These are phyloP conservation scores for Elsinoe arachidis DNA, from an alignment of 2,329 filamentous ascomycete genomes.

Conservation along the genomic window DNA sequence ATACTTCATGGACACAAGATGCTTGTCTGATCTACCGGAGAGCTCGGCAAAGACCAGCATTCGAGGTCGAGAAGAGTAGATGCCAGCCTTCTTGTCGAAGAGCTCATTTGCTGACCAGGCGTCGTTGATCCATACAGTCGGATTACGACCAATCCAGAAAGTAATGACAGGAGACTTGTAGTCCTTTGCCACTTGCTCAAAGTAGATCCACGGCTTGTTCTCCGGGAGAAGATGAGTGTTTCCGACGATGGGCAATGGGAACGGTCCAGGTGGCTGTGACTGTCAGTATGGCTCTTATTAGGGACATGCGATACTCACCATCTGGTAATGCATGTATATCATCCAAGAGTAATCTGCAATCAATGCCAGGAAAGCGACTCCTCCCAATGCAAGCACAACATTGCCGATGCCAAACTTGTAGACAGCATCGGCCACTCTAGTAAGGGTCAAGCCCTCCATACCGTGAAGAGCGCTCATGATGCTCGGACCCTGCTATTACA, in stretches of 20 bases:
- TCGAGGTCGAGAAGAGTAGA: conserved; percentile 37
- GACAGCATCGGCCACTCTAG: conserved; percentile 26
- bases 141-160: conserved; percentile 40
- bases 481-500: too few species aligned
- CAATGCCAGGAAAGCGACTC: conserved; percentile 19
- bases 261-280: conserved; percentile 37
- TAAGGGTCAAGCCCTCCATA: conserved; percentile 24
- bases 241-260: conserved; percentile 39
- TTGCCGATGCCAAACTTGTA: conserved; percentile 25
- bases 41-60: conserved; percentile 36
- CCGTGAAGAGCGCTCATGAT: conserved; percentile 6
- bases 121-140: conserved; percentile 39
- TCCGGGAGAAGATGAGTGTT: conserved; percentile 31
- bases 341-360: conserved; percentile 21
- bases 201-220: conserved; percentile 32
- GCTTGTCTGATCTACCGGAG: conserved; percentile 20
- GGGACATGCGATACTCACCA: conserved; percentile 14
- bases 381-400: conserved; percentile 21
- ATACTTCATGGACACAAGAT: conserved; percentile 38
- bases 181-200: conserved; percentile 36
- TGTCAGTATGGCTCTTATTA: background rate
- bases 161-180: conserved; percentile 40
- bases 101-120: conserved; percentile 37
- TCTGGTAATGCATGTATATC: conserved; percentile 18
- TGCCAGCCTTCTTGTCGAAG: conserved; percentile 38